A percentile compares a stretch with the other conserved stretches of the same genome.
Evolutionary conservation across 345 rosid genomes (phyloP).

Genomic region (Acer campestre): DNA sequence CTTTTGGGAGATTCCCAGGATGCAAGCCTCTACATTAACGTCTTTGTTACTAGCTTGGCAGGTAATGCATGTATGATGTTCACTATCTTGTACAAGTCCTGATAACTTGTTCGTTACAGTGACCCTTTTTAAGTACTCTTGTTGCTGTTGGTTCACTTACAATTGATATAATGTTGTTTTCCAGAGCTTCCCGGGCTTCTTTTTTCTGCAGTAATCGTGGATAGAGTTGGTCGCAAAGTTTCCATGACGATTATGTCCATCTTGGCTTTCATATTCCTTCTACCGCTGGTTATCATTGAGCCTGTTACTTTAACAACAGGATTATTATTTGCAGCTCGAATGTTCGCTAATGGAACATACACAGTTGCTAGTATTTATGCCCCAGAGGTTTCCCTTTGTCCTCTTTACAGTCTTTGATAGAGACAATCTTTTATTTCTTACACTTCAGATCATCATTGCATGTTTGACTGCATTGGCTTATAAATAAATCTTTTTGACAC

Average conservation of each 20-base stretch:
- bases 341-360: constrained; percentile 48
- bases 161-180: constrained; percentile 1
- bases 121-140: background rate
- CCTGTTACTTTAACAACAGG: constrained; percentile 42
- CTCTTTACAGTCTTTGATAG: background rate
- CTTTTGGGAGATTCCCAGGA: constrained; percentile 19
- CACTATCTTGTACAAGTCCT: background rate
- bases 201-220: constrained; percentile 54
- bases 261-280: constrained; percentile 42
- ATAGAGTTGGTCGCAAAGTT: constrained; percentile 60
- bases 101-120: background rate
- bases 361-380: constrained; percentile 47
- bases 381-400: constrained; percentile 51
- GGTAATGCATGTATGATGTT: constrained; percentile 32
- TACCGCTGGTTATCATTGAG: constrained; percentile 50
- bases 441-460: background rate
- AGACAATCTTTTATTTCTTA: background rate
- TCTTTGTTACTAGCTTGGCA: constrained; percentile 56
- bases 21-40: constrained; percentile 36
- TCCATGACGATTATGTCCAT: constrained; percentile 52
- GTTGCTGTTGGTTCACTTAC: background rate
- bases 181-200: constrained; percentile 71
- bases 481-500: background rate
- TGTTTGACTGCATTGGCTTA: background rate
- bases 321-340: constrained; percentile 60